A percentile compares a stretch with the other conserved stretches of the same genome.
Conservation (phyloP, 371 early-diverging fungal genomes). For the Mucor saturninus region DNA sequence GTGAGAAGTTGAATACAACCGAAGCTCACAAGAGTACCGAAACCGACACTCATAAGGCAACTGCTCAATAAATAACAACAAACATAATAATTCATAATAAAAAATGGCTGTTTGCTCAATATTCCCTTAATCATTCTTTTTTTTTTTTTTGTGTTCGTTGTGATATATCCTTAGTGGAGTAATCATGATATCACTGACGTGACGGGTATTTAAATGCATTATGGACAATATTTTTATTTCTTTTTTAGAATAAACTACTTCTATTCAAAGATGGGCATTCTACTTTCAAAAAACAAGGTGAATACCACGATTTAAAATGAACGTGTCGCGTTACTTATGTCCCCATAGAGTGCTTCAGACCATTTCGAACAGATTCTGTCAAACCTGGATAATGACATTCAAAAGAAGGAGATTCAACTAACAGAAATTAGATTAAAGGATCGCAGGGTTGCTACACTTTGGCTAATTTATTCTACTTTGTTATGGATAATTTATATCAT, state of each 20-base stretch:
- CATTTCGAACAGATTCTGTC: conserved; percentile 83
- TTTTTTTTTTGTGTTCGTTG: background rate
- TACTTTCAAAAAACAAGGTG: conserved; percentile 9
- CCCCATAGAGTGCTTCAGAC: conserved; percentile 32
- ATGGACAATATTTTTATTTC: background rate
- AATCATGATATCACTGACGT: conserved; percentile 4
- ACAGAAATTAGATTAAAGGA: conserved; percentile 64
- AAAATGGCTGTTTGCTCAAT: background rate
- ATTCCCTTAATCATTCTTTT: background rate
- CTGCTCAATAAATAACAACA: conserved; percentile 10
- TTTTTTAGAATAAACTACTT: background rate
- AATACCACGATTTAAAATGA: background rate
- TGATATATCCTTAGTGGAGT: background rate
- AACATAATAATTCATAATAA: background rate
- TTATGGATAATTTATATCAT: conserved; percentile 67
- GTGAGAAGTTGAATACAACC: conserved; percentile 15
- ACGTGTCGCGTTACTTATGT: background rate
- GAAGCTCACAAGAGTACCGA: conserved; percentile 6
- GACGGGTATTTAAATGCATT: background rate
- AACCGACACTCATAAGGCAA: conserved; percentile 1
- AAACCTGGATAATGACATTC: conserved; percentile 74
- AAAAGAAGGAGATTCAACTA: conserved; percentile 67
- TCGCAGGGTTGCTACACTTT: conserved; percentile 61
- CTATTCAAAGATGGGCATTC: conserved; percentile 3
- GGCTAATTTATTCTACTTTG: conserved; percentile 70